Base-by-base conservation (phyloP, 2,329 filamentous ascomycete species). In the Colletotrichum cereale region DNA sequence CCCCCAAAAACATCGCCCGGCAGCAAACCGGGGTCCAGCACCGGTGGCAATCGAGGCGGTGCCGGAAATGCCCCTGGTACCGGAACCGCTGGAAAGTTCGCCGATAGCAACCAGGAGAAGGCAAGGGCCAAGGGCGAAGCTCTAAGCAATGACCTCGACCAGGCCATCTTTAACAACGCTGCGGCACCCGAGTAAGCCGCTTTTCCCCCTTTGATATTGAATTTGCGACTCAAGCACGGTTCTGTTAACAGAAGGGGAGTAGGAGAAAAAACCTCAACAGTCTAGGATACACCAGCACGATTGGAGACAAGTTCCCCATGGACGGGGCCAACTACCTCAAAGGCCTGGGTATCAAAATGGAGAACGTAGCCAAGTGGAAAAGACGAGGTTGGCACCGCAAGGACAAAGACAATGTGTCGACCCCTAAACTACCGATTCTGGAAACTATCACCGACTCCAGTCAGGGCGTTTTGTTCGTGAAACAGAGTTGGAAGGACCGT, bases 351-450 rank as follows among this genome's bases (percentile, higher is more conserved):
- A 44, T 44, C 18, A 44, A 44, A 7, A 6, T 4, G 18, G 8
- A 21, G 42, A 44, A 5, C 18, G 7, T 21, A n/a, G 18, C 7
- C 5, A 7, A 5, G 6, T 44, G 18, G 42, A 6, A 3, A 5
- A n/a, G 6, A n/a, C 42, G 42, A 16, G 10, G 5, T 4, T 6
- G 1, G n/a, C n/a, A 21, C 42, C 42, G 42, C 42, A 8, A 5
- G 5, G 42, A n/a, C 16, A 5, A 5, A 5, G 42, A 44, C 42
- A 10, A 44, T 18, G 42, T 10, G n/a, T 44, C 42, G 4, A 44
- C 3, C 16, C 7, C 5, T 6, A 6, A 8, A 2, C 0, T 21
- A 5, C 18, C 18, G 5, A 44, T 44, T 5, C 1, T n/a, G 16
- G 42, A 21, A 44, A 44, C 42, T 12, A 11, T 11, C 38, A 12